Conservation (phyloP, 768 basidiomycete species). For the Leccinum truebloodii region DNA sequence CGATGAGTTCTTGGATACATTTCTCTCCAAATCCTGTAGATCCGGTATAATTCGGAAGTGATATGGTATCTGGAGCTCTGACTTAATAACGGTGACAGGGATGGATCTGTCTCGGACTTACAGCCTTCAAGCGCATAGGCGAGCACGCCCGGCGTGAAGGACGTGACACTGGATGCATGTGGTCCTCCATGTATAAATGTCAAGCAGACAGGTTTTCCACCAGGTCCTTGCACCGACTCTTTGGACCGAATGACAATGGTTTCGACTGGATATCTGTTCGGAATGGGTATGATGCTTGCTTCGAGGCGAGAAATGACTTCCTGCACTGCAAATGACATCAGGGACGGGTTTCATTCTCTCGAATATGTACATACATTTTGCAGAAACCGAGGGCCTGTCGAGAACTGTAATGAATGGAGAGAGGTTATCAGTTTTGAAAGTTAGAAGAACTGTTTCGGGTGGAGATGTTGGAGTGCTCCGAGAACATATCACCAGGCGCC, state of each 20-base stretch:
- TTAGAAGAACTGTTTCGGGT: conserved; percentile 51
- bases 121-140: conserved; percentile 62
- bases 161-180: conserved; percentile 48
- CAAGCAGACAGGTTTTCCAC: conserved; percentile 44
- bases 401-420: conserved; percentile 31
- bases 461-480: conserved; percentile 51
- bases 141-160: conserved; percentile 44
- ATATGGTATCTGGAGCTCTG: conserved; percentile 49
- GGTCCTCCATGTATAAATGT: conserved; percentile 66
- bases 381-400: conserved; percentile 41
- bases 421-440: conserved; percentile 25
- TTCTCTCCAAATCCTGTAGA: conserved; percentile 65
- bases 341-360: neutral
- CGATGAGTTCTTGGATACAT: conserved; percentile 53
- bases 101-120: conserved; percentile 32
- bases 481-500: conserved; percentile 44
- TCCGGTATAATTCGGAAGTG: conserved; percentile 67
- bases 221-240: conserved; percentile 10
- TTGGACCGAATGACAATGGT: conserved; percentile 50
- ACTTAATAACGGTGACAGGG: neutral
- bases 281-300: conserved; percentile 49
- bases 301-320: conserved; percentile 42
- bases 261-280: conserved; percentile 50
- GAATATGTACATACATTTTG: conserved; percentile 35
- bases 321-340: conserved; percentile 36